Evolutionary conservation across 2,329 filamentous ascomycete species (phyloP).

Genomic region (Sporothrix pallida): DNA sequence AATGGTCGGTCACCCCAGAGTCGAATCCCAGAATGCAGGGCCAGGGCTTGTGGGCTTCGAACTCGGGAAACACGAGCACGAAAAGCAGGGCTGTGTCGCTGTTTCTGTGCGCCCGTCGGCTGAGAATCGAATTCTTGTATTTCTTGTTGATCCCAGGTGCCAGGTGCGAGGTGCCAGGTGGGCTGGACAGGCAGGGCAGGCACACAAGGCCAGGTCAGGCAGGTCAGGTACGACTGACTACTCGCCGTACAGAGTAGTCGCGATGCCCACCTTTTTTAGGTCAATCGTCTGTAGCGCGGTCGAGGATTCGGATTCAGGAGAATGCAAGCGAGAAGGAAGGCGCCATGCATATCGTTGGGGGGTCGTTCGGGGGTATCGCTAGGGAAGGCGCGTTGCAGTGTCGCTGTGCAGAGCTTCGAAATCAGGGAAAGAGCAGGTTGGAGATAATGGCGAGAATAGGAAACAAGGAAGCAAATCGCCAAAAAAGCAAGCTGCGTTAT

Average conservation of each 20-base stretch:
- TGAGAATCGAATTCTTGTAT: neutral
- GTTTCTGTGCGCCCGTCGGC: slow-evolving; percentile 1
- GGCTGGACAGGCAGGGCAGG: neutral
- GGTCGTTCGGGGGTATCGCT: too few species aligned
- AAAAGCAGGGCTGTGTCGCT: slow-evolving; percentile 26
- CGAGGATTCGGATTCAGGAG: neutral
- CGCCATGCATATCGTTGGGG: neutral
- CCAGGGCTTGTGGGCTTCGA: neutral
- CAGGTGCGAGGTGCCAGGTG: neutral
- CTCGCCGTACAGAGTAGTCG: neutral
- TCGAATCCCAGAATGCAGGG: neutral
- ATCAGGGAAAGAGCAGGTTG: neutral
- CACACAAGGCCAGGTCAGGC: too few species aligned
- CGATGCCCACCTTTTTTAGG: slow-evolving; percentile 19
- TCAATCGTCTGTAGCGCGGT: slow-evolving; percentile 7
- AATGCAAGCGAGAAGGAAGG: neutral
- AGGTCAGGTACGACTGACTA: too few species aligned
- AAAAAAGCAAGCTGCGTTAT: neutral
- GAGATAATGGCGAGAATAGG: neutral
- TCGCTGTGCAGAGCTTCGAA: neutral
- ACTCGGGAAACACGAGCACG: slow-evolving; percentile 25
- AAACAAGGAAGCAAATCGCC: neutral
- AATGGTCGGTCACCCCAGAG: neutral
- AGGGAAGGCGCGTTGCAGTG: neutral
- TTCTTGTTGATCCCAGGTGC: neutral